Conservation (phyloP, 2,329 filamentous ascomycete species). For the Pyrenochaeta sp. region DNA sequence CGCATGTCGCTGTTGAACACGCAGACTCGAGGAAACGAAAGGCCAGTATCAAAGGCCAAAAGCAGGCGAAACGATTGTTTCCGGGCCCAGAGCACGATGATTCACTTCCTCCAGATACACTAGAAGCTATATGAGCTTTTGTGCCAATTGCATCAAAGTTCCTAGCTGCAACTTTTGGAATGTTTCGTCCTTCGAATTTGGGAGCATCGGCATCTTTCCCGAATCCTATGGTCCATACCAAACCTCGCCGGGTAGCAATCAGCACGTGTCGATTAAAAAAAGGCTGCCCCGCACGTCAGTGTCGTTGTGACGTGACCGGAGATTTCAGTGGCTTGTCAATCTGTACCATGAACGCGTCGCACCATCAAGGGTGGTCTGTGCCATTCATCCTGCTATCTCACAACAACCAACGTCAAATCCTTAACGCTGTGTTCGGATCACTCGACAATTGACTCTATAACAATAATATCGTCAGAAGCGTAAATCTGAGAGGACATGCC, state of each 20-base stretch:
- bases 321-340: constrained; percentile 32
- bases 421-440: neutral
- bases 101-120: constrained; percentile 41
- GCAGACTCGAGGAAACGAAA: constrained; percentile 28
- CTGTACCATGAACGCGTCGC: constrained; percentile 19
- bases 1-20: constrained; percentile 65
- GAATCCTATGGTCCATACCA: no score
- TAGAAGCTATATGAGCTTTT: constrained; percentile 30
- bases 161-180: no score
- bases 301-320: constrained; percentile 16
- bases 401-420: constrained; percentile 3
- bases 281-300: neutral
- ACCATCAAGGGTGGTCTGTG: constrained; percentile 33
- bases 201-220: no score
- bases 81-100: constrained; percentile 20
- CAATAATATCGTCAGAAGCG: no score
- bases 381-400: constrained; percentile 30
- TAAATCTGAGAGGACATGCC: no score
- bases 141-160: no score
- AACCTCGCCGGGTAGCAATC: constrained; percentile 8
- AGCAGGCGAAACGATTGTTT: constrained; percentile 17
- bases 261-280: neutral
- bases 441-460: neutral
- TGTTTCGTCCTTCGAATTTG: no score
- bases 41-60: constrained; percentile 7